Conservation (phyloP, 106 monocot genomes). For the Amphibolis antarctica region DNA sequence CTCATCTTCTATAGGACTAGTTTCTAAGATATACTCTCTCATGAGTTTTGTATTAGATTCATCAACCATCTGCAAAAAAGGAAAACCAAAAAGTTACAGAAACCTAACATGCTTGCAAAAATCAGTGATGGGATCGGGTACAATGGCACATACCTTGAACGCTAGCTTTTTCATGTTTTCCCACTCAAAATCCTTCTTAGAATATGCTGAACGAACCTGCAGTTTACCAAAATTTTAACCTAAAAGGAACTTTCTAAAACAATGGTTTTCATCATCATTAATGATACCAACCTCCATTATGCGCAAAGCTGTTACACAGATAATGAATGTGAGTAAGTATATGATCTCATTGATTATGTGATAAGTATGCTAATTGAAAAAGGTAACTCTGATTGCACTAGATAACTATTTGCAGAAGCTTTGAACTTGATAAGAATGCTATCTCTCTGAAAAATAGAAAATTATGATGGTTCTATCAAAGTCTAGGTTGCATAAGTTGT, state of each 20-base stretch:
- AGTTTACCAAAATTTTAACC: neutral
- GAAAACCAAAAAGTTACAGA: neutral
- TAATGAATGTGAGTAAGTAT: neutral
- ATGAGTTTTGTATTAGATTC: slow-evolving; percentile 79
- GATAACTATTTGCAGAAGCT: too few species aligned
- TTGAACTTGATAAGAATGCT: too few species aligned
- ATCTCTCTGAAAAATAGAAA: too few species aligned
- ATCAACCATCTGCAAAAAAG: slow-evolving; percentile 70
- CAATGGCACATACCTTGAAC: slow-evolving; percentile 36
- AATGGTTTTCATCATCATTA: neutral
- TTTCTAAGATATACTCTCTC: slow-evolving; percentile 77
- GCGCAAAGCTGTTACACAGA: slow-evolving; percentile 64
- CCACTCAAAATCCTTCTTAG: slow-evolving; percentile 89
- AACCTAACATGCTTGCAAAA: neutral
- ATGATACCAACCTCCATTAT: slow-evolving; percentile 58
- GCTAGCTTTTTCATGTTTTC: slow-evolving; percentile 75
- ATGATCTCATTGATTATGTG: neutral
- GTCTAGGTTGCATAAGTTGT: too few species aligned
- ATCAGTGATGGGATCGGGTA: neutral
- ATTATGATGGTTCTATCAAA: too few species aligned
- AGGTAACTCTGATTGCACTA: too few species aligned
- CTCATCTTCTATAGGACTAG: slow-evolving; percentile 58
- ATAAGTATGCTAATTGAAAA: neutral
- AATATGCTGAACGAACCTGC: slow-evolving; percentile 88
- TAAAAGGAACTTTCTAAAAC: neutral